phyloP scores from a whole-genome alignment of 1,284 basidiomycete genomes.

The Leccinum subrobustum region DNA sequence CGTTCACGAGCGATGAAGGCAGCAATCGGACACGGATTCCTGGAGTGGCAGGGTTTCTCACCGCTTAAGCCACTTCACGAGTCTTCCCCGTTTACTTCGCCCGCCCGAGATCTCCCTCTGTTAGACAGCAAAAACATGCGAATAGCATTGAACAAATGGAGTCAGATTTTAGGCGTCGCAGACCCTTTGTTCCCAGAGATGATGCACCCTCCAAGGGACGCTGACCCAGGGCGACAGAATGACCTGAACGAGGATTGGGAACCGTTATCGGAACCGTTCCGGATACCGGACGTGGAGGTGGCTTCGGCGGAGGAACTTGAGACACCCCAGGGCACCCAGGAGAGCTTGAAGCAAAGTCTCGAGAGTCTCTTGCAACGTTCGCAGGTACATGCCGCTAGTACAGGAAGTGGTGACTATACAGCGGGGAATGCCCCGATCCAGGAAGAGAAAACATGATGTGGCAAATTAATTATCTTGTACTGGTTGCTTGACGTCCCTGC shows the following conservation, averaged over 20 bases:
- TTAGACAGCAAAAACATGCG: conserved; percentile 32
- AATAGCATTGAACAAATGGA: conserved; percentile 33
- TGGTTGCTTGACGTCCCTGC: conserved; percentile 4
- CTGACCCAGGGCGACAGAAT: conserved; percentile 7
- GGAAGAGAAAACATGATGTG: background rate
- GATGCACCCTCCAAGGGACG: background rate
- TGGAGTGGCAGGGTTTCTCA: conserved; percentile 34
- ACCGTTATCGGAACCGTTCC: conserved; percentile 20
- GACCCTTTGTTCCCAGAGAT: conserved; percentile 35
- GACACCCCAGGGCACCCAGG: conserved; percentile 1
- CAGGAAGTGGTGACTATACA: background rate
- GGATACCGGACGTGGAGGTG: background rate
- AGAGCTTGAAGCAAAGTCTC: conserved; percentile 28
- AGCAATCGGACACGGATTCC: conserved; percentile 31
- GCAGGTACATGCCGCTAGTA: background rate
- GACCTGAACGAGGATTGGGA: conserved; percentile 22
- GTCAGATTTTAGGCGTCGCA: conserved; percentile 33
- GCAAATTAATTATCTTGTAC: background rate
- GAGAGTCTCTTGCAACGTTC: conserved; percentile 22
- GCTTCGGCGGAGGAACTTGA: conserved; percentile 4
- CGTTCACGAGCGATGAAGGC: conserved; percentile 31
- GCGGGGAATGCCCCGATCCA: background rate
- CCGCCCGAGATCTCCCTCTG: conserved; percentile 11
- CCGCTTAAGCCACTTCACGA: conserved; percentile 30
- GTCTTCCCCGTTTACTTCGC: conserved; percentile 29